Percentiles rank a stretch among this genome's conserved stretches.
Evolutionary conservation across 495 filamentous ascomycete genomes (phyloP).

Genomic region (Hamigera avellanea): DNA sequence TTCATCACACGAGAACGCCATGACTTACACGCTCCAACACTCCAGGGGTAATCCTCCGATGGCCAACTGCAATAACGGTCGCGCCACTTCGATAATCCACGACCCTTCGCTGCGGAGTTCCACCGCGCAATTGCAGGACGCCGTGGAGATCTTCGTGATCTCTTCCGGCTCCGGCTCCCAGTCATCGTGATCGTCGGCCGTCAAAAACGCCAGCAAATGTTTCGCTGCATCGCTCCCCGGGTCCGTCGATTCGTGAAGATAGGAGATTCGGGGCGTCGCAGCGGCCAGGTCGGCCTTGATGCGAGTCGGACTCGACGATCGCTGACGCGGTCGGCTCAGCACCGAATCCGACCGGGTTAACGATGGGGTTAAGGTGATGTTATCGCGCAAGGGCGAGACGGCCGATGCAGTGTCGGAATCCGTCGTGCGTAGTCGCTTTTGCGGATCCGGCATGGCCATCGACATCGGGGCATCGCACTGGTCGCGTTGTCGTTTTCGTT

Average conservation of each 20-base stretch:
- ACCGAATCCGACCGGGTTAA: too few species aligned
- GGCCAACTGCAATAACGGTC: constrained; percentile 1
- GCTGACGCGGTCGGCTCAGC: background rate
- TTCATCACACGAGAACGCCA: too few species aligned
- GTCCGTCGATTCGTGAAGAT: background rate
- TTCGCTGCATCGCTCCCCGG: background rate
- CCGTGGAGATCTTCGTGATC: background rate
- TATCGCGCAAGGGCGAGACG: too few species aligned
- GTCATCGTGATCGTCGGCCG: background rate
- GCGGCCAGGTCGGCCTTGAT: background rate
- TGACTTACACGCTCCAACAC: constrained; percentile 7
- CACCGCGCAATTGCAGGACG: background rate
- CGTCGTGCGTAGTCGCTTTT: too few species aligned
- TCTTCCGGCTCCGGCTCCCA: constrained; percentile 1
- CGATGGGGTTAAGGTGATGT: too few species aligned
- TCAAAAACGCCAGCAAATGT: background rate
- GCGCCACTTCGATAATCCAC: constrained; percentile 4
- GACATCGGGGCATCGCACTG: too few species aligned
- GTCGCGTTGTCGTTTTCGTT: too few species aligned
- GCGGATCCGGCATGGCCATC: too few species aligned
- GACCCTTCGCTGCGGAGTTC: constrained; percentile 3
- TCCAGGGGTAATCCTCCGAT: constrained; percentile 1
- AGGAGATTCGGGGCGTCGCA: background rate
- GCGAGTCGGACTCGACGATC: background rate
- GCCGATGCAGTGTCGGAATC: too few species aligned